A percentile compares a stretch with the other conserved stretches of the same genome.
Conservation (phyloP, 2,329 filamentous ascomycete species). For the Fusarium nygamai region DNA sequence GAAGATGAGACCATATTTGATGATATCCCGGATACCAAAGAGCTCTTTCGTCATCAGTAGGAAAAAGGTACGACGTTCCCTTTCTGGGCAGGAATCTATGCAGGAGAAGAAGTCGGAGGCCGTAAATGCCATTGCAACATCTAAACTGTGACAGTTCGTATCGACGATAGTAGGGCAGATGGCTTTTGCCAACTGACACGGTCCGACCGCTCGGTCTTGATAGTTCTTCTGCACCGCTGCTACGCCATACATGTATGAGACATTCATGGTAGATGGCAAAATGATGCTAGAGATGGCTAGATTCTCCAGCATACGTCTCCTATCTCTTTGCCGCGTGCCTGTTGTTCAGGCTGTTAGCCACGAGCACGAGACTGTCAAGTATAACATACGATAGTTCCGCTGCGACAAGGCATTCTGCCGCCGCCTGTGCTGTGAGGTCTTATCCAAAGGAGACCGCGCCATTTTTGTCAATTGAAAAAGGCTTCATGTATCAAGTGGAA, state of each 20-base stretch:
- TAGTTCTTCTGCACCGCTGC: neutral
- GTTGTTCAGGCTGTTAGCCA: neutral
- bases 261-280: neutral
- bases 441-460: rapidly evolving
- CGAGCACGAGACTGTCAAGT: neutral
- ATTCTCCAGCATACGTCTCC: neutral
- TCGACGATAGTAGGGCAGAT: neutral
- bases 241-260: neutral
- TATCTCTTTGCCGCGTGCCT: neutral
- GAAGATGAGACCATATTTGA: neutral
- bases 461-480: neutral
- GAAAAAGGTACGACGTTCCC: neutral
- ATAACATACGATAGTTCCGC: neutral
- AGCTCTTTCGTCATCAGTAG: neutral
- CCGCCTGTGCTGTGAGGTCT: neutral
- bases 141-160: neutral
- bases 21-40: neutral
- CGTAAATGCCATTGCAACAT: neutral
- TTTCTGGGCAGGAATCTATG: neutral
- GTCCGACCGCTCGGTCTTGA: neutral
- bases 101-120: neutral
- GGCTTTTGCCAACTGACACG: neutral
- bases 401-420: neutral
- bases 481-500: neutral
- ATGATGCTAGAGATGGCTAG: neutral